Conservation (phyloP, 2,329 filamentous ascomycete genomes). For the Pyrenophora teres region DNA sequence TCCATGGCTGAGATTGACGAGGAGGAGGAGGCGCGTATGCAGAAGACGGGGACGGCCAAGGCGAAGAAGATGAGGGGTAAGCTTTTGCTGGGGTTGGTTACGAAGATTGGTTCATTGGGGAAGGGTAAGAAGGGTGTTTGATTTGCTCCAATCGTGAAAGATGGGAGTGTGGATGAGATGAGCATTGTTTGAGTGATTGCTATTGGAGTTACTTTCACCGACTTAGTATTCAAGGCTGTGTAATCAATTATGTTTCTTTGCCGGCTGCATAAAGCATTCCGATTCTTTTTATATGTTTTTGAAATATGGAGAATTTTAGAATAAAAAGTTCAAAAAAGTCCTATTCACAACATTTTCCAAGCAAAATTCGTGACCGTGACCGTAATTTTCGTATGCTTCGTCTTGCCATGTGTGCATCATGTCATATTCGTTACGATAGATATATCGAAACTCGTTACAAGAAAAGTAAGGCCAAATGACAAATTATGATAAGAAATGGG, state of each 20-base stretch:
- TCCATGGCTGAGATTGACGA: constrained; percentile 15
- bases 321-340: no score
- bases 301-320: no score
- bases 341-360: no score
- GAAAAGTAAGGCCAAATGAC: not conserved
- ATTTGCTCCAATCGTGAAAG: not conserved
- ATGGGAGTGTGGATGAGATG: no score
- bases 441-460: not conserved
- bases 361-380: no score
- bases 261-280: no score
- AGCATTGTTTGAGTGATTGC: no score
- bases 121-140: not conserved
- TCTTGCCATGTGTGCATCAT: not conserved
- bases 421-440: not conserved
- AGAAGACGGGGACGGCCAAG: constrained; percentile 1
- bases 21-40: constrained; percentile 7
- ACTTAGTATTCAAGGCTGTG: no score
- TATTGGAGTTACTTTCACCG: no score
- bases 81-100: not conserved
- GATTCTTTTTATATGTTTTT: no score
- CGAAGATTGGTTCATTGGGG: not conserved
- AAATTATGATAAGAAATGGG: not conserved
- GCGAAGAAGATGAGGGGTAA: not conserved
- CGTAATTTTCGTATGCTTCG: no score
- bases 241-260: no score